Evolutionary conservation across 305 asterid genomes (phyloP).

Genomic region (Ilex paraguariensis): DNA sequence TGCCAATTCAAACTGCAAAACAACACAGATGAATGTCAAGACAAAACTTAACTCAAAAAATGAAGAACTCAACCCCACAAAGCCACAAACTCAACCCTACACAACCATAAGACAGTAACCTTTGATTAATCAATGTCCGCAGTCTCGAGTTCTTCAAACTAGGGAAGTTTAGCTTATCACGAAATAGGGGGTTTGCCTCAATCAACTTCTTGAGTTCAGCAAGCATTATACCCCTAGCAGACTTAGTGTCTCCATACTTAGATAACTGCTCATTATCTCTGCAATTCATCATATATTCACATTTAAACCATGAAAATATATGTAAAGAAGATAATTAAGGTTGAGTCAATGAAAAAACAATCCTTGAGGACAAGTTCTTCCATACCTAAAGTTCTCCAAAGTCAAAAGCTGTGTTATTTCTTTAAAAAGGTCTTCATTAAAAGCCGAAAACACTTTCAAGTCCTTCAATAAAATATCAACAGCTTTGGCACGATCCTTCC

Average conservation of each 20-base stretch:
- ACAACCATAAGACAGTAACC: slow-evolving; percentile 25
- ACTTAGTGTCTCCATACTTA: slow-evolving; percentile 47
- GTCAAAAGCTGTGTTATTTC: slow-evolving; percentile 50
- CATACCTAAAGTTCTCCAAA: neutral
- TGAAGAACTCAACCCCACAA: neutral
- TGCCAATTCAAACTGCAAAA: slow-evolving; percentile 43
- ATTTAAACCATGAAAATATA: neutral
- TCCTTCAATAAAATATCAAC: slow-evolving; percentile 50
- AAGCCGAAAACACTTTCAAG: slow-evolving; percentile 42
- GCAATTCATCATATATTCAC: neutral
- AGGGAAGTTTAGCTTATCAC: slow-evolving; percentile 45
- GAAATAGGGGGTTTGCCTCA: slow-evolving; percentile 48
- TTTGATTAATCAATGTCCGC: slow-evolving; percentile 45
- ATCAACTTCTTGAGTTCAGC: slow-evolving; percentile 44
- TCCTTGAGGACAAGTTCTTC: neutral
- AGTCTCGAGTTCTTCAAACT: slow-evolving; percentile 44
- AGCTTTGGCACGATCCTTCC: slow-evolving; percentile 49
- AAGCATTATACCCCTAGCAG: slow-evolving; percentile 46
- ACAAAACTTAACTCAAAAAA: neutral
- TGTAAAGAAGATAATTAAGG: neutral
- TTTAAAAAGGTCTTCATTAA: slow-evolving; percentile 50
- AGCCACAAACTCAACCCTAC: neutral
- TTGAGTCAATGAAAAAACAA: neutral
- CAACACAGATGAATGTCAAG: neutral
- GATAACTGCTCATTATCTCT: slow-evolving; percentile 48